These are phyloP conservation scores for Camelina hispida DNA, from an alignment of 345 rosid species.

Conservation along the genomic window DNA sequence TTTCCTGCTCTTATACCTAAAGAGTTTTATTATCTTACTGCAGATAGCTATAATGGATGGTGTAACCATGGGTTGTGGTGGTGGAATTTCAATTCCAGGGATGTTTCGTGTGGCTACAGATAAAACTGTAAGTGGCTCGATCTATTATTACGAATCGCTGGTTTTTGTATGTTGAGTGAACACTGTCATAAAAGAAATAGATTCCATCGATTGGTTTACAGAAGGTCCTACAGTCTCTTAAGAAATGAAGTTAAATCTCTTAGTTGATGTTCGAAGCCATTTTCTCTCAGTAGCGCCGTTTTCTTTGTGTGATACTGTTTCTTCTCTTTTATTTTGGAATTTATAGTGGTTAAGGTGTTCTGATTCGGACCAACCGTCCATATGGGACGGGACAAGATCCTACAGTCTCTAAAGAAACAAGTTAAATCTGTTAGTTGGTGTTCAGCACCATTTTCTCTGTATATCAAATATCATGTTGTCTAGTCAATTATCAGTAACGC, in stretches of 20 bases:
- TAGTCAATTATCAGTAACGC: conserved; percentile 1
- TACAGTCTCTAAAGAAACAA: conserved; percentile 11
- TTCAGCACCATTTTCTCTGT: conserved; percentile 11
- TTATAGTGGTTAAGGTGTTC: conserved; percentile 20
- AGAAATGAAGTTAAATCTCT: conserved; percentile 4
- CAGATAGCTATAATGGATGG: conserved; percentile 90
- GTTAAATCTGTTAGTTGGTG: background rate
- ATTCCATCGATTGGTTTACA: background rate
- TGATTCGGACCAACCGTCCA: conserved; percentile 10
- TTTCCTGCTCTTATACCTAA: conserved; percentile 11
- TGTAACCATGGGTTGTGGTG: conserved; percentile 77
- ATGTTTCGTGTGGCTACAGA: conserved; percentile 82
- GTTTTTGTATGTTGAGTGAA: background rate
- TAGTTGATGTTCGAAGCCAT: background rate
- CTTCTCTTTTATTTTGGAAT: background rate
- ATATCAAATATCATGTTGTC: background rate
- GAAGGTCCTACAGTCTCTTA: conserved; percentile 1
- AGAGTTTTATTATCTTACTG: conserved; percentile 13
- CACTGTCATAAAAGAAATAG: background rate
- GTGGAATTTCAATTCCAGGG: conserved; percentile 75
- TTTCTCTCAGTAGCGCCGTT: conserved; percentile 1
- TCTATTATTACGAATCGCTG: conserved; percentile 4
- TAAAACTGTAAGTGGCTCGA: conserved; percentile 66
- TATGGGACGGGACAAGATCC: background rate
- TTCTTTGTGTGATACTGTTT: conserved; percentile 1